A percentile compares a stretch with the other conserved stretches of the same genome.
phyloP scores from a whole-genome alignment of 345 rosid species.

The Eucalyptus polybractea region DNA sequence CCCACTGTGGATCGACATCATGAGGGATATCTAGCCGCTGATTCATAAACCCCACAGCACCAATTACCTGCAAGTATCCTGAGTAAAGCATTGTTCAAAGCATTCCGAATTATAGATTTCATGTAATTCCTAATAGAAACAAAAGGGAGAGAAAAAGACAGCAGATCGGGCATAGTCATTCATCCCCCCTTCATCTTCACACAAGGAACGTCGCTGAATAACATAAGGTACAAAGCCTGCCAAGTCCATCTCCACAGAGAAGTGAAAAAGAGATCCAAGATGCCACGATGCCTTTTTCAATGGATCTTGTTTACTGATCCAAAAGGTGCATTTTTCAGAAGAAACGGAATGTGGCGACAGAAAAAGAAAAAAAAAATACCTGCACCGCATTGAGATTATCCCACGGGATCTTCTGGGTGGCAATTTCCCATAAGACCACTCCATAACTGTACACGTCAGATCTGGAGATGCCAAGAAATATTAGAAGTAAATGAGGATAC shows the following conservation, averaged over 20 bases:
- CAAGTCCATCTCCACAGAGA: background rate
- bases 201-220: background rate
- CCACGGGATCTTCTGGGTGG: slow-evolving; percentile 97
- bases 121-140: background rate
- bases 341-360: background rate
- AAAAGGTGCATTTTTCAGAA: background rate
- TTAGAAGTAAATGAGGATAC: background rate
- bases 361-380: slow-evolving; percentile 20
- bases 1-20: slow-evolving; percentile 74
- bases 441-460: slow-evolving; percentile 97
- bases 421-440: slow-evolving; percentile 89
- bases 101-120: background rate
- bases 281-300: background rate
- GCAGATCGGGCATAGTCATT: background rate
- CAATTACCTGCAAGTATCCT: slow-evolving; percentile 63
- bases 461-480: slow-evolving; percentile 23
- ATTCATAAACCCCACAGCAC: slow-evolving; percentile 97
- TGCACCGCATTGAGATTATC: slow-evolving; percentile 92
- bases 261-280: background rate
- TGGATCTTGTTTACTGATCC: background rate
- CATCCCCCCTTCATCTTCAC: background rate
- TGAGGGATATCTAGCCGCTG: slow-evolving; percentile 83
- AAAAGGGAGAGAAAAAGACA: background rate
- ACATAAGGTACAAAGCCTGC: background rate
- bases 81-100: slow-evolving; percentile 5